Evolutionary conservation across 2,329 filamentous ascomycete genomes (phyloP).

Genomic region (Botryotinia convoluta): DNA sequence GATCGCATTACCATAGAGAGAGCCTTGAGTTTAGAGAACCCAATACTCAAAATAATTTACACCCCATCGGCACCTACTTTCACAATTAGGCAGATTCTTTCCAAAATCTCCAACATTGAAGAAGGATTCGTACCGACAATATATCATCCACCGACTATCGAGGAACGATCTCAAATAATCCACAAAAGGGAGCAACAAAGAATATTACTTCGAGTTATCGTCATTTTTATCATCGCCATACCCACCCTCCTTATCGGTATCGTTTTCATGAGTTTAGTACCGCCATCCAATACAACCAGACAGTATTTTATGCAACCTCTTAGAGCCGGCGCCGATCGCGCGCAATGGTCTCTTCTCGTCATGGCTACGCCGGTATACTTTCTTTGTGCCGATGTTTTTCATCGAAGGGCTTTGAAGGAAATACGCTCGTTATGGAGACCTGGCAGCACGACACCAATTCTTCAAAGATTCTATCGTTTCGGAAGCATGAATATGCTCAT

Average conservation of each 20-base stretch:
- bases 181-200: constrained; percentile 66
- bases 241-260: constrained; percentile 87
- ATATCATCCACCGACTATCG: constrained; percentile 77
- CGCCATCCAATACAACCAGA: constrained; percentile 54
- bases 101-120: constrained; percentile 64
- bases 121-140: constrained; percentile 64
- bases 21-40: constrained; percentile 56
- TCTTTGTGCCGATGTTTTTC: constrained; percentile 82
- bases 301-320: constrained; percentile 71
- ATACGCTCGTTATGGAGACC: constrained; percentile 73
- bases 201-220: constrained; percentile 66
- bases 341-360: constrained; percentile 76
- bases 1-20: constrained; percentile 49
- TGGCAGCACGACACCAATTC: constrained; percentile 68
- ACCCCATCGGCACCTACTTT: constrained; percentile 63
- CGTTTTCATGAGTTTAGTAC: constrained; percentile 82
- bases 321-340: constrained; percentile 68
- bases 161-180: constrained; percentile 75
- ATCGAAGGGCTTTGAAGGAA: constrained; percentile 75
- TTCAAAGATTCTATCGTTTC: constrained; percentile 83
- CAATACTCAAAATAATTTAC: constrained; percentile 71
- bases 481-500: constrained; percentile 97
- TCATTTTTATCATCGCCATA: constrained; percentile 68
- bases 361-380: constrained; percentile 86
- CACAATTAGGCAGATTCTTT: constrained; percentile 73